Evolutionary conservation across 2,329 filamentous ascomycete genomes (phyloP), one percentile per base, ranked within the genome.

Genomic region (Cladophialophora immunda): DNA sequence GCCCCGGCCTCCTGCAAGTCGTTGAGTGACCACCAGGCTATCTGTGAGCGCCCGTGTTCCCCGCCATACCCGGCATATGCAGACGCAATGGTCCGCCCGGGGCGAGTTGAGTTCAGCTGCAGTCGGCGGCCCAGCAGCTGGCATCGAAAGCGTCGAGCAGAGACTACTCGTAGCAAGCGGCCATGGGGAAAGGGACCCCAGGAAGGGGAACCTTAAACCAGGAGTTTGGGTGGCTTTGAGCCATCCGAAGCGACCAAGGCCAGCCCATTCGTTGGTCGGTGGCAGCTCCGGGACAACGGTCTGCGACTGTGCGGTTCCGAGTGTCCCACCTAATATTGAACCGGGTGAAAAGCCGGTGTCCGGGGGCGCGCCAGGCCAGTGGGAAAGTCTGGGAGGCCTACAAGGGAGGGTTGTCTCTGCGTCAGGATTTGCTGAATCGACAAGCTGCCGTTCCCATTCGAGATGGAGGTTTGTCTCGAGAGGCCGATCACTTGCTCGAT

Each of bases 11-110:
- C 25, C 19, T 50, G 22, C 45, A 13, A 47, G 41, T 47, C n/a
- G n/a, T 47, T 47, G n/a, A 19, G 38, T n/a, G 15, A 25, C n/a
- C n/a, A n/a, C 19, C 41, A 50, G 45, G 45, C 19, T 25, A 11
- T 50, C 19, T 25, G 11, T 50, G 45, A 50, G 45, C 25, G 52
- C 19, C 32, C 32, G 17, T n/a, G 32, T 58, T 29, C 55, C 53
- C 27, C 34, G 50, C 30, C 50, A 50, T 30, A 32, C 27, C 34
- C 50, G 60, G 60, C 60, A 63, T 56, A 63, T 55, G 60, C 25
- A 34, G 57, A 50, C 38, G 53, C 47, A 7, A 1, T 29, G 50
- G 32, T 63, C 60, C 60, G 60, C 60, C 50, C 30, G 60, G 25
- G 60, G 29, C 25, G 32, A 34, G 32, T 30, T 25, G 32, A 38